Evolutionary conservation across 2,329 filamentous ascomycete species (phyloP).

Genomic region (Cyclaneusma minus): DNA sequence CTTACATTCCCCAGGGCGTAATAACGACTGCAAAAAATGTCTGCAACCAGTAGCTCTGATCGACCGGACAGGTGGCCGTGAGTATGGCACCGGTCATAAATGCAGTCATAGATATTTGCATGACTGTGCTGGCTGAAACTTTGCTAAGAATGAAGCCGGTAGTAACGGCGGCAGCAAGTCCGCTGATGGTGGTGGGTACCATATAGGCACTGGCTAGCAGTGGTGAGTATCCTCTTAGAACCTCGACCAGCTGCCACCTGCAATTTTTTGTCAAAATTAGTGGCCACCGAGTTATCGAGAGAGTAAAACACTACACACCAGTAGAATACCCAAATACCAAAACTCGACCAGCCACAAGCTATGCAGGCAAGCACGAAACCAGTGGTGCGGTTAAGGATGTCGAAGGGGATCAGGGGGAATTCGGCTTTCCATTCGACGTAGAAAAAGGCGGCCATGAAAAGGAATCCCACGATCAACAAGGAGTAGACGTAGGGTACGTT

Average conservation of each 20-base stretch:
- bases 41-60: conserved; percentile 49
- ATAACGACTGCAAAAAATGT: conserved; percentile 42
- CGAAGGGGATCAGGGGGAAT: conserved; percentile 41
- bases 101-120: conserved; percentile 19
- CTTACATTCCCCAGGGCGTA: conserved; percentile 42
- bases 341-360: conserved; percentile 13
- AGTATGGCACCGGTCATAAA: conserved; percentile 26
- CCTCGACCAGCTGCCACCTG: conserved; percentile 10
- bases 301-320: no score
- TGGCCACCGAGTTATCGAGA: no score
- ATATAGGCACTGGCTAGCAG: conserved; percentile 17
- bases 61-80: conserved; percentile 28
- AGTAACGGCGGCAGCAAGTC: conserved; percentile 18
- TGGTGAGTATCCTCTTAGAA: conserved; percentile 15
- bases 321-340: conserved; percentile 17
- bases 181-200: conserved; percentile 14
- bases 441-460: conserved; percentile 38
- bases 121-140: conserved; percentile 18
- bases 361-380: conserved; percentile 26
- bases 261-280: no score
- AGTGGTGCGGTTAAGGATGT: conserved; percentile 29
- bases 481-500: conserved; percentile 24
- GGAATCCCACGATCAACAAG: conserved; percentile 37
- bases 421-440: conserved; percentile 27
- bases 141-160: conserved; percentile 20